Evolutionary conservation across 192 early-diverging fungal species (phyloP).

Genomic region (Geranomyces michiganensis): DNA sequence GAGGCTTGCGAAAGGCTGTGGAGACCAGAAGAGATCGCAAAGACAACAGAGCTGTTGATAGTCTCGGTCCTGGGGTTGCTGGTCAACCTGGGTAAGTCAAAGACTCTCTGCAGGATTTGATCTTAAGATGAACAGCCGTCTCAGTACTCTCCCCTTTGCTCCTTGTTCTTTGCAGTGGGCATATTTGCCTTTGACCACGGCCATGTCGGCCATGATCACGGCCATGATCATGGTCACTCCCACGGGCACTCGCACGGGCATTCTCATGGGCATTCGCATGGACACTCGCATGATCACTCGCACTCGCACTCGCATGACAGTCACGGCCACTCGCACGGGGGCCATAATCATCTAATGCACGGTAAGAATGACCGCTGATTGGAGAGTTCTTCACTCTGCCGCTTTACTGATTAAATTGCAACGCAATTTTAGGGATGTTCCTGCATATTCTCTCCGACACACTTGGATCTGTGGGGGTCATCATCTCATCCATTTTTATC

Average conservation of each 20-base stretch:
- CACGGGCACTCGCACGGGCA: conserved; percentile 63
- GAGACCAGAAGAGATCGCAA: conserved; percentile 80
- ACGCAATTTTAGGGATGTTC: conserved; percentile 67
- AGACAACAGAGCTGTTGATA: conserved; percentile 78
- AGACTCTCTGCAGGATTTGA: background rate
- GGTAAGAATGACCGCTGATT: conserved; percentile 50
- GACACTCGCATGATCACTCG: conserved; percentile 18
- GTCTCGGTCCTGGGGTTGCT: conserved; percentile 88
- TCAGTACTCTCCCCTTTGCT: conserved; percentile 9
- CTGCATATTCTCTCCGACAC: conserved; percentile 94
- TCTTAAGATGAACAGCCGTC: too few relatives aligned
- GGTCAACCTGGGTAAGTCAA: conserved; percentile 72
- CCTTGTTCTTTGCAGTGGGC: conserved; percentile 62
- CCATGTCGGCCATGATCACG: conserved; percentile 61
- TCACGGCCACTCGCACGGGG: conserved; percentile 31
- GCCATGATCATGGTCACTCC: conserved; percentile 57
- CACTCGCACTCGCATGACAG: conserved; percentile 32
- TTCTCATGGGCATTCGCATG: conserved; percentile 27
- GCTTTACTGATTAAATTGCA: background rate
- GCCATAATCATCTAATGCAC: conserved; percentile 83
- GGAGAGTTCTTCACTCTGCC: background rate
- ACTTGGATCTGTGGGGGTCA: conserved; percentile 92
- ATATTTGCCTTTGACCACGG: conserved; percentile 88
- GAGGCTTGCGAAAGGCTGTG: conserved; percentile 87
- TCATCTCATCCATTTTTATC: conserved; percentile 89